Conservation (phyloP, 148 eudicot species). For the Pouteria glomerata region DNA sequence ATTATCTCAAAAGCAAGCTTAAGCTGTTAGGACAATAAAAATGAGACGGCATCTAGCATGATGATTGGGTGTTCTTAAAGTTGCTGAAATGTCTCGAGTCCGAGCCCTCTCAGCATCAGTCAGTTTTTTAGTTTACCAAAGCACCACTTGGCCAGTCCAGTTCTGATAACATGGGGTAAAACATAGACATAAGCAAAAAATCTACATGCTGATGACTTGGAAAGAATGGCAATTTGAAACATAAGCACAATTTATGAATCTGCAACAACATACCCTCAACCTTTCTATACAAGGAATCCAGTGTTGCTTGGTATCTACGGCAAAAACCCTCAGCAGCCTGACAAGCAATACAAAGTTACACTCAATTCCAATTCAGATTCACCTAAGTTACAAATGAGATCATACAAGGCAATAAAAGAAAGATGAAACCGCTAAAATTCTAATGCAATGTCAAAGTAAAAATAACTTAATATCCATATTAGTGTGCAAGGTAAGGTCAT, state of each 20-base stretch:
- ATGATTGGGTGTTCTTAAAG: no score
- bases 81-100: no score
- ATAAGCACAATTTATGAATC: background rate
- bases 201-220: background rate
- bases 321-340: slow-evolving; percentile 99
- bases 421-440: background rate
- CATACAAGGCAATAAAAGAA: background rate
- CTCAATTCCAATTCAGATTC: background rate
- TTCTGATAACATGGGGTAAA: no score
- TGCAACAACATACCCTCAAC: slow-evolving; percentile 58
- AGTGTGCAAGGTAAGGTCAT: background rate
- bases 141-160: no score
- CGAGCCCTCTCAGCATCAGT: no score
- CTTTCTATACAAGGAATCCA: slow-evolving; percentile 59
- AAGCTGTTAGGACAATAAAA: no score
- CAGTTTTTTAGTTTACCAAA: no score
- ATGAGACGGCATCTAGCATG: no score
- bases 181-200: background rate
- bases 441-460: background rate
- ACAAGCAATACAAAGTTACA: slow-evolving; percentile 17
- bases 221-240: background rate
- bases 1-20: no score
- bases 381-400: no score
- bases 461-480: background rate
- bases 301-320: slow-evolving; percentile 60